Percentiles rank a stretch among this genome's conserved stretches.
Conservation (phyloP, 768 basidiomycete genomes). For the Lactifluus volemus region DNA sequence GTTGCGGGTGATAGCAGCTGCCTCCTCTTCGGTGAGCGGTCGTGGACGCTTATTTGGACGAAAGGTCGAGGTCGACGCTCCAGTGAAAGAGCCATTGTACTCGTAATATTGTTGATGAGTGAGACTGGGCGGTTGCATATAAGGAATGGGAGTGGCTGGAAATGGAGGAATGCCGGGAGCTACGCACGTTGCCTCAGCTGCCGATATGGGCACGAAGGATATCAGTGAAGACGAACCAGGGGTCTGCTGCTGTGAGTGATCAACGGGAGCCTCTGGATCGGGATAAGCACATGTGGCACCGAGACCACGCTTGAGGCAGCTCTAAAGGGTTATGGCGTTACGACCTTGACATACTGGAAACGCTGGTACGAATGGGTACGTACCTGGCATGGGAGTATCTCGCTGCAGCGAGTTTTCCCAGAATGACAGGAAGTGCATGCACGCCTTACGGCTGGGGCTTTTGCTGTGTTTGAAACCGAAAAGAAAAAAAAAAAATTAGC, state of each 20-base stretch:
- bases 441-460: constrained; percentile 72
- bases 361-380: constrained; percentile 8
- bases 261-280: constrained; percentile 48
- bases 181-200: constrained; percentile 25
- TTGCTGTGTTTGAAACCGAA: constrained; percentile 36
- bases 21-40: constrained; percentile 73
- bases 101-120: constrained; percentile 65
- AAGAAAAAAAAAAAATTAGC: constrained; percentile 17
- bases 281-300: constrained; percentile 66
- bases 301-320: constrained; percentile 74
- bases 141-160: constrained; percentile 32
- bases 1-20: constrained; percentile 75
- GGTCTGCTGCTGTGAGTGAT: constrained; percentile 18
- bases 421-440: constrained; percentile 77
- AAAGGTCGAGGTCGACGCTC: constrained; percentile 66
- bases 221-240: constrained; percentile 20
- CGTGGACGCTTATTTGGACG: constrained; percentile 75
- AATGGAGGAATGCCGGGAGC: constrained; percentile 29
- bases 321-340: constrained; percentile 34
- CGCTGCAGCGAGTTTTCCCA: constrained; percentile 78
- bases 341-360: constrained; percentile 7
- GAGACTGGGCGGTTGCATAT: constrained; percentile 31
- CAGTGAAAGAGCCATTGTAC: constrained; percentile 44
- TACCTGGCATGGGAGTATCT: constrained; percentile 76
- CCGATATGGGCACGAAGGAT: constrained; percentile 17